phyloP scores from a whole-genome alignment of 495 filamentous ascomycete genomes.

The Apodospora peruviana region DNA sequence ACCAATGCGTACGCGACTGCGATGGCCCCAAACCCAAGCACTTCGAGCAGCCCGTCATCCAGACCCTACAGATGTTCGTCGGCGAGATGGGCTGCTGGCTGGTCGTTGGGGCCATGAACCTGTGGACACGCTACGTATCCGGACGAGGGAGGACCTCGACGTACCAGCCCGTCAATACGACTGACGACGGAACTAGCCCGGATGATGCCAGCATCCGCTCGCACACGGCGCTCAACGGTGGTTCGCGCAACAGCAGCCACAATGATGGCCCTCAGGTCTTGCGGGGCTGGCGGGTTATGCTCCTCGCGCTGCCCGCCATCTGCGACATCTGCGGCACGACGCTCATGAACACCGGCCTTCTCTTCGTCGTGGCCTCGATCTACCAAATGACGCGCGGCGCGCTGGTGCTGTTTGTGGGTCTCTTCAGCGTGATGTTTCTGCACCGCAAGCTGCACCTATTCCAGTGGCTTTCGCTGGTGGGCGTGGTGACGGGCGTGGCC shows the following conservation, averaged over 20 bases:
- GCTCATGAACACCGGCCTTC: constrained; percentile 90
- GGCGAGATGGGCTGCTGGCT: constrained; percentile 92
- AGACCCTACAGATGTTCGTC: constrained; percentile 92
- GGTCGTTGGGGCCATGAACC: constrained; percentile 60
- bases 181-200: constrained; percentile 27
- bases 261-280: constrained; percentile 47
- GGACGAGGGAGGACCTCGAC: constrained; percentile 45
- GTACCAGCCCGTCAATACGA: constrained; percentile 56
- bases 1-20: constrained; percentile 92
- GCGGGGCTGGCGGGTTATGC: constrained; percentile 62
- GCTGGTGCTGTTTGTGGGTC: constrained; percentile 86
- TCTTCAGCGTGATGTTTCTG: constrained; percentile 91
- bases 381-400: constrained; percentile 99
- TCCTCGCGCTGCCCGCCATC: constrained; percentile 81
- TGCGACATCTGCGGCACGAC: constrained; percentile 95
- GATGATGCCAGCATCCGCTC: constrained; percentile 40
- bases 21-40: constrained; percentile 63
- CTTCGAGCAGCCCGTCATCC: constrained; percentile 94
- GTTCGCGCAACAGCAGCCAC: neutral
- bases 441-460: constrained; percentile 68
- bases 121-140: constrained; percentile 54
- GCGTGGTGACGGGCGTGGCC: constrained; percentile 83
- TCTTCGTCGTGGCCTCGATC: constrained; percentile 90
- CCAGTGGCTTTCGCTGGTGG: constrained; percentile 83
- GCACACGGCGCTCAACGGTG: constrained; percentile 45